Percentiles rank a stretch among this genome's conserved stretches.
phyloP scores from a whole-genome alignment of 768 basidiomycete species.

The Mycena rebaudengoi region DNA sequence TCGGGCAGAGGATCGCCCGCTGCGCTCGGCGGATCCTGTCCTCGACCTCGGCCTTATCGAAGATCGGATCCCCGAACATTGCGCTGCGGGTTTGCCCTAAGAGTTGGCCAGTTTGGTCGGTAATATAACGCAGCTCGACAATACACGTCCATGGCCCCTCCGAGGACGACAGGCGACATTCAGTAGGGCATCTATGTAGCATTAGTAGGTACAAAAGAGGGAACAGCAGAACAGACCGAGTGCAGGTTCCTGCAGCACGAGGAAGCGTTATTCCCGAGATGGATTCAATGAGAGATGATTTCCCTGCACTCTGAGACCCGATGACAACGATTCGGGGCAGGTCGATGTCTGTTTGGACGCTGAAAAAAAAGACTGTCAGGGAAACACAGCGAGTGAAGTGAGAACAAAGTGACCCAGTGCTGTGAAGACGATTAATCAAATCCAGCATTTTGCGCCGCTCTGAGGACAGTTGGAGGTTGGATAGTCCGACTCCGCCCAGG shows the following conservation, averaged over 20 bases:
- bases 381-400: not conserved
- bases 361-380: slow-evolving; percentile 32
- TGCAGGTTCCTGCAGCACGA: slow-evolving; percentile 78
- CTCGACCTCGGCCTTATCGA: slow-evolving; percentile 62
- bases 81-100: slow-evolving; percentile 48
- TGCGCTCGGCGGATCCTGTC: slow-evolving; percentile 74
- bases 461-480: no score
- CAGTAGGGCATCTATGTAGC: slow-evolving; percentile 58
- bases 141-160: slow-evolving; percentile 55
- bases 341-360: slow-evolving; percentile 74
- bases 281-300: slow-evolving; percentile 79
- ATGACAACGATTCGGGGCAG: slow-evolving; percentile 77
- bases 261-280: slow-evolving; percentile 78
- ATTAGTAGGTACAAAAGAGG: not conserved
- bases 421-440: not conserved
- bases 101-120: slow-evolving; percentile 46
- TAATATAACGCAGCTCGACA: slow-evolving; percentile 56
- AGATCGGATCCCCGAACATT: slow-evolving; percentile 58
- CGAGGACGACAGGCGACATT: slow-evolving; percentile 58
- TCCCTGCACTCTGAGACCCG: slow-evolving; percentile 77
- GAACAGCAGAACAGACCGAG: slow-evolving; percentile 54
- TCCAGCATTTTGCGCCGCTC: no score
- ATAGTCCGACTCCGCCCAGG: no score
- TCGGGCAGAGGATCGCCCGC: slow-evolving; percentile 69
- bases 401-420: not conserved